Conservation (phyloP, 2,329 filamentous ascomycete species). For the Talaromyces albobiverticillius region DNA sequence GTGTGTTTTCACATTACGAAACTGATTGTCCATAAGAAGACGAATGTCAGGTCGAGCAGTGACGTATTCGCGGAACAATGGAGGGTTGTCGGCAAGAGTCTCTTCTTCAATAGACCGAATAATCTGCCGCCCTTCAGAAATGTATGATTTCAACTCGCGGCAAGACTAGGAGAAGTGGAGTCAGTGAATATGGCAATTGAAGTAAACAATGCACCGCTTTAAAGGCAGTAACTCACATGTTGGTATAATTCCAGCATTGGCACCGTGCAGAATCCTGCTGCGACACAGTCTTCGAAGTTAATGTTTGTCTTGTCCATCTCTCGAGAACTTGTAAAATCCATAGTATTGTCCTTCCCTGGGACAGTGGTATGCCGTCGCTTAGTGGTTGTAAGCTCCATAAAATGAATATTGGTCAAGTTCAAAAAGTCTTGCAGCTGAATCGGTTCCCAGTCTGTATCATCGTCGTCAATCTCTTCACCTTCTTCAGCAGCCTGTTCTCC, state of each 20-base stretch:
- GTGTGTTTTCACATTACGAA: slow-evolving; percentile 95
- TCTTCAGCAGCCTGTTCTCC: slow-evolving; percentile 45
- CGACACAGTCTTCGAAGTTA: slow-evolving; percentile 71
- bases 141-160: slow-evolving; percentile 94
- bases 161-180: slow-evolving; percentile 57
- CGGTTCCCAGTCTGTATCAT: slow-evolving; percentile 50
- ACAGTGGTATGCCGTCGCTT: slow-evolving; percentile 83
- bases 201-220: too few relatives aligned
- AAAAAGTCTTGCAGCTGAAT: slow-evolving; percentile 91
- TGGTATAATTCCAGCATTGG: slow-evolving; percentile 94
- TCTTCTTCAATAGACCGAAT: slow-evolving; percentile 88
- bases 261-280: slow-evolving; percentile 84
- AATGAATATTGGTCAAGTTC: slow-evolving; percentile 92
- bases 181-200: slow-evolving; percentile 3
- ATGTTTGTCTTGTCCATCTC: slow-evolving; percentile 21
- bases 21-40: slow-evolving; percentile 87
- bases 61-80: slow-evolving; percentile 88
- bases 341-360: slow-evolving; percentile 45
- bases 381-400: slow-evolving; percentile 97
- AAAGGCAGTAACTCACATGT: slow-evolving; percentile 64
- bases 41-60: slow-evolving; percentile 80
- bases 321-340: slow-evolving; percentile 20
- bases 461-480: slow-evolving; percentile 43
- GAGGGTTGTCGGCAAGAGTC: slow-evolving; percentile 84
- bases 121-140: slow-evolving; percentile 84